phyloP scores from a whole-genome alignment of 345 rosid species.

The Eucalyptus brandiana region DNA sequence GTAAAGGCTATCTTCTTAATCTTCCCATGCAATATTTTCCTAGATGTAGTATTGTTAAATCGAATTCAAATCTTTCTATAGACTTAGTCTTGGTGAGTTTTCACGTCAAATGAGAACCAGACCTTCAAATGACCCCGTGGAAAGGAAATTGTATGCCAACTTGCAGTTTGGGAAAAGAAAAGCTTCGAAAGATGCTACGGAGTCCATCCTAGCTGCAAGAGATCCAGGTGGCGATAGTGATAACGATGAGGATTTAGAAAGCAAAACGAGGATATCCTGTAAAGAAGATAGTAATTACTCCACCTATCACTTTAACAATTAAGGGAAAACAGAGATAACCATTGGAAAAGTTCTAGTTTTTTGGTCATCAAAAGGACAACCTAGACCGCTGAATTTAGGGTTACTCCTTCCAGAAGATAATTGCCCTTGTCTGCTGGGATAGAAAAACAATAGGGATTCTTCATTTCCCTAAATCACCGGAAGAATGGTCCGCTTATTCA shows the following conservation, averaged over 20 bases:
- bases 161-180: neutral
- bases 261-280: slow-evolving; percentile 15
- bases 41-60: neutral
- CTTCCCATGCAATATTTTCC: neutral
- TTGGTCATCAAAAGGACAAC: neutral
- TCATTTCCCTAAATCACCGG: neutral
- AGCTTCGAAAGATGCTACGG: neutral
- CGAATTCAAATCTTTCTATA: neutral
- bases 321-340: neutral
- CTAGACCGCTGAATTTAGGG: neutral
- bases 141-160: neutral
- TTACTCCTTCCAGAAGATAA: neutral
- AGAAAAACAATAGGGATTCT: neutral
- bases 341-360: neutral
- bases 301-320: neutral
- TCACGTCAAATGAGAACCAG: neutral
- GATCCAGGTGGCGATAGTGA: neutral
- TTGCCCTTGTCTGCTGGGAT: neutral
- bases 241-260: slow-evolving; percentile 11
- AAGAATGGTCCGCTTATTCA: neutral
- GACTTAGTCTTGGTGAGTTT: neutral
- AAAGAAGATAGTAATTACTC: slow-evolving; percentile 13
- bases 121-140: neutral
- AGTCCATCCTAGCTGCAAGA: neutral
- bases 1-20: neutral